These are phyloP conservation scores for Paramecium octaurelia DNA, from an alignment of 73 alveolate genomes.

Conservation along the genomic window DNA sequence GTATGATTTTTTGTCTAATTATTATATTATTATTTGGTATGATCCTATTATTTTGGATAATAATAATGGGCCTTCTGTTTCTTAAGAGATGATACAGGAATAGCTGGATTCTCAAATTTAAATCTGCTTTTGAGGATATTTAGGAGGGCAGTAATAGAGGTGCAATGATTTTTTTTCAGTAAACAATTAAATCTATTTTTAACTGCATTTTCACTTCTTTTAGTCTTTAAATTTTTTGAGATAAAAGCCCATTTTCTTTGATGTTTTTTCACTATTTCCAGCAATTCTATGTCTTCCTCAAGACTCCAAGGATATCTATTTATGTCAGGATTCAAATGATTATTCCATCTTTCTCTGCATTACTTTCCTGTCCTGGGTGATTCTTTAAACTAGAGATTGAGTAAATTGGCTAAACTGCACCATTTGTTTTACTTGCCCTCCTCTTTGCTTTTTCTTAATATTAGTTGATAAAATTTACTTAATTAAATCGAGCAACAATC, in stretches of 20 bases:
- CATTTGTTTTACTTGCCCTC: slow-evolving; percentile 36
- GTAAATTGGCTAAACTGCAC: slow-evolving; percentile 24
- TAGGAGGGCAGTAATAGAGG: neutral
- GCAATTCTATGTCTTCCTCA: slow-evolving; percentile 77
- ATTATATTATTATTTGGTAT: neutral
- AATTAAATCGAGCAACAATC: neutral
- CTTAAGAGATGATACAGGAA: neutral
- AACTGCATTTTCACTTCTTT: slow-evolving; percentile 85
- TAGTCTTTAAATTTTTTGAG: slow-evolving; percentile 61
- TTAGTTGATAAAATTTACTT: neutral
- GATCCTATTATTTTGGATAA: neutral
- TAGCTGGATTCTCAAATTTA: neutral
- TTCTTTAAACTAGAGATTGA: neutral
- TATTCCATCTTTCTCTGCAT: slow-evolving; percentile 94
- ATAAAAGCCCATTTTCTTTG: slow-evolving; percentile 89
- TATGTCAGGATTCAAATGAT: slow-evolving; percentile 83
- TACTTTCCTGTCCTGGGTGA: slow-evolving; percentile 79
- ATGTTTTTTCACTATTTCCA: slow-evolving; percentile 71
- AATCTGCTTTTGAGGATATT: neutral
- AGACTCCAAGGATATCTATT: slow-evolving; percentile 80
- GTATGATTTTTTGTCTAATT: neutral
- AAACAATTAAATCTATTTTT: slow-evolving; percentile 74
- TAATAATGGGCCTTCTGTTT: neutral
- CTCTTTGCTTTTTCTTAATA: neutral
- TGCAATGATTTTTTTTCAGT: slow-evolving; percentile 10